A percentile compares a stretch with the other conserved stretches of the same genome.
phyloP scores from a whole-genome alignment of 345 rosid genomes.

The Ceriops decandra region DNA sequence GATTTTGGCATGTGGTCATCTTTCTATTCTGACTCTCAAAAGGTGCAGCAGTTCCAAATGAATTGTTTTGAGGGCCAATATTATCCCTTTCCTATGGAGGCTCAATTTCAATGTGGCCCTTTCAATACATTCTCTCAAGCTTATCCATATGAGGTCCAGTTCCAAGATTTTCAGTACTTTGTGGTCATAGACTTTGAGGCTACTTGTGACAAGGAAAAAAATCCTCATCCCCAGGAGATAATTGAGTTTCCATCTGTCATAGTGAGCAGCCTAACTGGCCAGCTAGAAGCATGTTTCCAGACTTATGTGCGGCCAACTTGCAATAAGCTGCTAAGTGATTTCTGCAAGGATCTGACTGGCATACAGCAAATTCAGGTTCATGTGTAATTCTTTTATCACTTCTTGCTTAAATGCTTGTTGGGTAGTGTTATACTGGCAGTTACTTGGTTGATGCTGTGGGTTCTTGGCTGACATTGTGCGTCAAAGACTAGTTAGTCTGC shows the following conservation, averaged over 20 bases:
- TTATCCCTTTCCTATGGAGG: constrained; percentile 40
- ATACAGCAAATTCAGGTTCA: constrained; percentile 48
- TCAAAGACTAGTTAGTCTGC: neutral
- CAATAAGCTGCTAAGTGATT: constrained; percentile 41
- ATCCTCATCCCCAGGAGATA: constrained; percentile 52
- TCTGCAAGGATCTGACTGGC: constrained; percentile 50
- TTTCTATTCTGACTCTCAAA: constrained; percentile 41
- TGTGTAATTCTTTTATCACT: neutral
- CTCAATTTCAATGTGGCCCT: constrained; percentile 41
- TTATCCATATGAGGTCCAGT: constrained; percentile 35
- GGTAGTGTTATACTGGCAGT: neutral
- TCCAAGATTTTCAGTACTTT: constrained; percentile 52
- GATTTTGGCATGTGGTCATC: constrained; percentile 38
- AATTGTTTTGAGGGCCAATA: constrained; percentile 41
- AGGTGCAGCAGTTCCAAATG: constrained; percentile 35
- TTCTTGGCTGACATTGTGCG: neutral
- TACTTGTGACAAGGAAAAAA: constrained; percentile 45
- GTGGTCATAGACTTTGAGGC: constrained; percentile 52
- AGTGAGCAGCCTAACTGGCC: constrained; percentile 42
- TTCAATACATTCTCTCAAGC: constrained; percentile 32
- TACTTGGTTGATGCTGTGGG: neutral
- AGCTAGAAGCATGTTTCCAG: constrained; percentile 45
- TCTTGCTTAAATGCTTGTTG: neutral
- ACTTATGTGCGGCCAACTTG: constrained; percentile 48
- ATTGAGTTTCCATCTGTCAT: constrained; percentile 51